Base-by-base conservation (phyloP, 2,329 filamentous ascomycete genomes). In the Ascochyta lentis region DNA sequence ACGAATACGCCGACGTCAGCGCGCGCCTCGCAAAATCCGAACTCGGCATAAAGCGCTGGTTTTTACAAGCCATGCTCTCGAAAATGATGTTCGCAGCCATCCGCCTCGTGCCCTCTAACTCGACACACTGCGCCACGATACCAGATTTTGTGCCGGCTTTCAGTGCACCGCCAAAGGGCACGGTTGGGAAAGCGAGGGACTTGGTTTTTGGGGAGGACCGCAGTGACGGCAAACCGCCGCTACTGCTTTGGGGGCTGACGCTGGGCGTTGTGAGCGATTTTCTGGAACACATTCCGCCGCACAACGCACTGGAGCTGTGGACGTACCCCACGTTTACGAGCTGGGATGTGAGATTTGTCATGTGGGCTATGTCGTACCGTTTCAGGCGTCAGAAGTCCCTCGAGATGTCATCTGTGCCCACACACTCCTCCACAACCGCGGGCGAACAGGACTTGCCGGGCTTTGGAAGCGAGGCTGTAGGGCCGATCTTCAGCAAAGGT, bases 51-150 rank as follows among this genome's bases (percentile, higher is more conserved):
- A 76, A 82, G 61, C 83, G 83, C 56, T 79, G 81, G 64, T 78
- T 85, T 58, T 76, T 86, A 34, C 80, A 84, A 38, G 77, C 80
- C 29, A 78, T 86, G 64, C 78, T 89, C 44, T 87, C 87, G 10
- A 81, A 83, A 56, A 89, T 90, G 86, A 80, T 85, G 64, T 89
- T 89, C 66, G 85, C 86, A 23, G 88, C 87, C 6, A 83, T 90
- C 29, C 79, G 79, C 41, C 77, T 90, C 10, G 75, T 84, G 13
- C 88, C 88, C 5, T 84, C 85, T 0, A 84, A 87, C 64, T 86
- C 82, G 15, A 73, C 85, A 9, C 83, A 85, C 64, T 86, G 84
- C 66, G 82, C 77, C 49, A 80, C 81, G 3, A 81, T 80, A 4
- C 75, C 79, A 0, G 83, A 80, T 40, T 84, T 84, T 62, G 74